Conservation (phyloP, 148 eudicot species). For the Persicaria tinctoria region DNA sequence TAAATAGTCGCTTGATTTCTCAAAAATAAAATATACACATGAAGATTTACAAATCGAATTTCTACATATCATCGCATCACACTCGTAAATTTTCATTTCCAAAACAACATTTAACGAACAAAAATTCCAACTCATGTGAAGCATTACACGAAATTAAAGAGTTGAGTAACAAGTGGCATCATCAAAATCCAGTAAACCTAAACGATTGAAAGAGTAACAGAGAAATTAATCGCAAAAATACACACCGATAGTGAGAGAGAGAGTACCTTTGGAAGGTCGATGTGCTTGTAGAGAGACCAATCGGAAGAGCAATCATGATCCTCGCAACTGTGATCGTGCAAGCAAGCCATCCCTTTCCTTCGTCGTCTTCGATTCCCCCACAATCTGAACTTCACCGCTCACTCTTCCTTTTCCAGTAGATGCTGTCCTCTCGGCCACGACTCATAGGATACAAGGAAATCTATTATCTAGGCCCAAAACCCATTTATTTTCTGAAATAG, state of each 20-base stretch:
- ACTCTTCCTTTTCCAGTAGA: neutral
- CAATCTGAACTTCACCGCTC: neutral
- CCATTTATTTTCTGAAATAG: too few relatives aligned
- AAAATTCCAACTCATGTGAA: neutral
- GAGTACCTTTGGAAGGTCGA: constrained; percentile 77
- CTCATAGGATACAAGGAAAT: neutral
- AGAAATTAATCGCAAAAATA: neutral
- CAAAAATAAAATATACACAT: too few relatives aligned
- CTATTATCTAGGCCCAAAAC: too few relatives aligned
- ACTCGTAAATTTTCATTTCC: too few relatives aligned
- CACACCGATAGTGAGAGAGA: neutral
- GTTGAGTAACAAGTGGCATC: neutral
- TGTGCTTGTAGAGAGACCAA: constrained; percentile 89
- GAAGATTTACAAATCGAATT: too few relatives aligned
- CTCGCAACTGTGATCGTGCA: constrained; percentile 91
- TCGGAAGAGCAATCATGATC: constrained; percentile 90
- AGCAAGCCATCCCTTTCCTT: constrained; percentile 48
- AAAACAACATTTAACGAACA: neutral
- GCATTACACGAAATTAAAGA: neutral
- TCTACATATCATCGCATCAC: too few relatives aligned
- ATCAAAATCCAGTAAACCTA: neutral
- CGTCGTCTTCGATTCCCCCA: constrained; percentile 11
- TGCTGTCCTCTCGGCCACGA: neutral
- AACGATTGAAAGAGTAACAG: neutral
- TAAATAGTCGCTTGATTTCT: too few relatives aligned